Conservation (phyloP, 306 rosid species). For the Quercus aquifolioides region DNA sequence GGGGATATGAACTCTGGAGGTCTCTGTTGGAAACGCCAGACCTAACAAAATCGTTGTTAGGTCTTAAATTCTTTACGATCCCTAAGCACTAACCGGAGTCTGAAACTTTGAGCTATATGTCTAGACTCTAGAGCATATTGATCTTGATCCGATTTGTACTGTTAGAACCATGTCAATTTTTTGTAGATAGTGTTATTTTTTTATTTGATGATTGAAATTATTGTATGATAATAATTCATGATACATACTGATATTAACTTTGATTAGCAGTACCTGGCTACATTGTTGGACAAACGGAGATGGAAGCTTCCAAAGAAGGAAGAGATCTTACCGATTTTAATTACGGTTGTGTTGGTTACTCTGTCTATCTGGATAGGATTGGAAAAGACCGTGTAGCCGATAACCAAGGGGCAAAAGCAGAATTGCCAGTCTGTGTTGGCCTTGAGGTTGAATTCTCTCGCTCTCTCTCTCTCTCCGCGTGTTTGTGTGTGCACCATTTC, state of each 20-base stretch:
- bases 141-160: too few species aligned
- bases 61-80: too few species aligned
- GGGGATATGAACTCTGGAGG: too few species aligned
- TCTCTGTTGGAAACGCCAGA: too few species aligned
- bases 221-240: neutral
- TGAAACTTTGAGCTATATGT: too few species aligned
- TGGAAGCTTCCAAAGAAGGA: constrained; percentile 76
- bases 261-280: constrained; percentile 59
- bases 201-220: neutral
- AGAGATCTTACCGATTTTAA: constrained; percentile 27
- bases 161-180: neutral
- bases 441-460: neutral
- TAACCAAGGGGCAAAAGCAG: neutral
- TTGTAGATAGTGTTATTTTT: neutral
- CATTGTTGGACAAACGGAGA: constrained; percentile 70
- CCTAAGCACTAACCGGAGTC: too few species aligned
- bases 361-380: neutral
- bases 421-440: constrained; percentile 2
- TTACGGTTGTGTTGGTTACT: constrained; percentile 5
- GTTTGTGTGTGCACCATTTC: neutral
- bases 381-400: neutral
- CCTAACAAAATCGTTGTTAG: too few species aligned
- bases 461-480: neutral
- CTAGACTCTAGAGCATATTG: too few species aligned
- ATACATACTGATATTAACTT: neutral